phyloP scores from a whole-genome alignment of 768 basidiomycete genomes.

The Boletus rex-veris region DNA sequence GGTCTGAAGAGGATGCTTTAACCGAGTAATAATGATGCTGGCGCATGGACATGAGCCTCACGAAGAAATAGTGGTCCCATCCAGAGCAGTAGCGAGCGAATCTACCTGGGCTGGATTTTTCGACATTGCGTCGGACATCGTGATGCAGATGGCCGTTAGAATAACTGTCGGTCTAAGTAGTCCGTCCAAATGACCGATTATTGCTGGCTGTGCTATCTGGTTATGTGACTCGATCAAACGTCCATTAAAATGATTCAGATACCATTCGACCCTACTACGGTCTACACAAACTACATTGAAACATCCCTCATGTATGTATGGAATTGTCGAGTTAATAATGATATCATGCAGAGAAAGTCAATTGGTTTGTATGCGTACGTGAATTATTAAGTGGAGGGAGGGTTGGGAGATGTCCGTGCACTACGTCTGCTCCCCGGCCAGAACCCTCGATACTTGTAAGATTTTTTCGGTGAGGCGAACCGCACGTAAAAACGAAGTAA shows the following conservation, averaged over 20 bases:
- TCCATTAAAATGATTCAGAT: neutral
- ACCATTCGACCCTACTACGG: neutral
- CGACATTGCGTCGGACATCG: constrained; percentile 23
- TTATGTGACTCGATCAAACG: neutral
- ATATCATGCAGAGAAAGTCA: constrained; percentile 27
- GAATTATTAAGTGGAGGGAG: constrained; percentile 27
- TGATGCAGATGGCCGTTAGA: neutral
- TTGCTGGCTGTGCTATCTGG: neutral
- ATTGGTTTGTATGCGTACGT: constrained; percentile 20
- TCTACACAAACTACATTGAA: constrained; percentile 1
- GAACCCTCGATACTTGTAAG: constrained; percentile 27
- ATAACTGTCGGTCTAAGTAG: neutral
- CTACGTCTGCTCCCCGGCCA: constrained; percentile 35
- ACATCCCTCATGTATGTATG: constrained; percentile 10
- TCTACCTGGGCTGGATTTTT: constrained; percentile 27
- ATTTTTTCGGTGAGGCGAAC: constrained; percentile 14
- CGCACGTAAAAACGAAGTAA: neutral
- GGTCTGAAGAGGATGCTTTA: constrained; percentile 10
- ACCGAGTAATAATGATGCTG: neutral
- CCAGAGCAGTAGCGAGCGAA: constrained; percentile 25
- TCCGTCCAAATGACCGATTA: neutral
- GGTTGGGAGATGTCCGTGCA: constrained; percentile 31
- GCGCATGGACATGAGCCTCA: constrained; percentile 18
- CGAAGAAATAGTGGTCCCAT: constrained; percentile 29
- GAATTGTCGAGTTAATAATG: constrained; percentile 22